Evolutionary conservation across 1,284 basidiomycete genomes (phyloP).

Genomic region (Moniliella sp.): DNA sequence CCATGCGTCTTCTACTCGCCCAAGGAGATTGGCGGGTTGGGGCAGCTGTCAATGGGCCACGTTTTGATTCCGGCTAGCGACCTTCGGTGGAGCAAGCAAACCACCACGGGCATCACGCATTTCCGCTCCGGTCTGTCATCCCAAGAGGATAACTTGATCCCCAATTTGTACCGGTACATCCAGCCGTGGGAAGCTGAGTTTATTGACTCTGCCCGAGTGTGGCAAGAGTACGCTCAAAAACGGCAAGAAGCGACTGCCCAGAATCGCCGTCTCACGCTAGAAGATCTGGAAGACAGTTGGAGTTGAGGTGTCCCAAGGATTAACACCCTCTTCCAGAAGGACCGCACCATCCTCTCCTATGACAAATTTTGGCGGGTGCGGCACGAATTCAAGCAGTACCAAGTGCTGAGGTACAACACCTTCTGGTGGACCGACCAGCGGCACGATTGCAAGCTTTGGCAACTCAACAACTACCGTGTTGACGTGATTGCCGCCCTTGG

Average conservation of each 20-base stretch:
- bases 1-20: slow-evolving; percentile 50
- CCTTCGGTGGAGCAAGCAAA: slow-evolving; percentile 91
- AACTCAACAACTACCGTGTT: slow-evolving; percentile 90
- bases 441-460: slow-evolving; percentile 94
- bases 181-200: slow-evolving; percentile 99
- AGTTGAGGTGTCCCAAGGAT: slow-evolving; percentile 94
- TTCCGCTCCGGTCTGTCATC: slow-evolving; percentile 87
- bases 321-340: slow-evolving; percentile 92
- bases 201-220: slow-evolving; percentile 87
- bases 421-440: slow-evolving; percentile 98
- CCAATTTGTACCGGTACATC: slow-evolving; percentile 89
- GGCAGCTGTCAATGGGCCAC: slow-evolving; percentile 98
- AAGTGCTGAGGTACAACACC: slow-evolving; percentile 65
- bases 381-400: slow-evolving; percentile 93
- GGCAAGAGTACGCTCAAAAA: slow-evolving; percentile 99
- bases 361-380: slow-evolving; percentile 71
- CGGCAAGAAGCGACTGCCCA: slow-evolving; percentile 93
- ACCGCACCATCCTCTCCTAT: slow-evolving; percentile 84
- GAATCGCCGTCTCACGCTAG: slow-evolving; percentile 81
- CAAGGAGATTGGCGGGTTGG: slow-evolving; percentile 54
- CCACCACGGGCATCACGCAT: slow-evolving; percentile 66
- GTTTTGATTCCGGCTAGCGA: slow-evolving; percentile 93
- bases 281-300: slow-evolving; percentile 90
- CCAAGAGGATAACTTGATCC: slow-evolving; percentile 44
- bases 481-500: slow-evolving; percentile 97